These are phyloP conservation scores for Sporisorium sorghi DNA, from an alignment of 1,284 basidiomycete genomes.

Conservation along the genomic window DNA sequence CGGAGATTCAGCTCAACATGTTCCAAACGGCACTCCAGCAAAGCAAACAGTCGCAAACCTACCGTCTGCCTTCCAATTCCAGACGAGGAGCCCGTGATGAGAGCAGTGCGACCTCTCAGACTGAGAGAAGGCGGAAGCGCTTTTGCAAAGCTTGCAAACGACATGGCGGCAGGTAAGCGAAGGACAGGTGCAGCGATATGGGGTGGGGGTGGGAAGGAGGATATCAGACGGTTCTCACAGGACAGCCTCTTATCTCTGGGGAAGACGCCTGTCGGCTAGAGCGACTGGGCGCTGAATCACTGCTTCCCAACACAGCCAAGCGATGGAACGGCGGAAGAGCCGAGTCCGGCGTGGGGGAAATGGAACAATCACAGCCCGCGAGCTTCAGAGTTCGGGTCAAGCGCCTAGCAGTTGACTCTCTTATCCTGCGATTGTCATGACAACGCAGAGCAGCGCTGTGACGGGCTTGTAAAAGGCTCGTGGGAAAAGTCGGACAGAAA, in stretches of 20 bases:
- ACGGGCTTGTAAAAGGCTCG: too few species aligned
- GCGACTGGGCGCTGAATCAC: neutral
- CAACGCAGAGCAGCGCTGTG: too few species aligned
- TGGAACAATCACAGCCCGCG: too few species aligned
- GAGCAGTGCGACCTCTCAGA: slow-evolving; percentile 38
- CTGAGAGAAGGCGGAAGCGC: slow-evolving; percentile 51
- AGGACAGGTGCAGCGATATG: neutral
- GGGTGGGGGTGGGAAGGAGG: neutral
- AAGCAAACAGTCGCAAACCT: neutral
- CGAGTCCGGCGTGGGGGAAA: neutral
- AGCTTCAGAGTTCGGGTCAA: too few species aligned
- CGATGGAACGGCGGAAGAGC: neutral
- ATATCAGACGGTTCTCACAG: too few species aligned
- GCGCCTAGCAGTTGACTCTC: too few species aligned
- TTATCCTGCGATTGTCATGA: too few species aligned
- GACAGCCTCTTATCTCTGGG: neutral
- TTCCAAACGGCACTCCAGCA: neutral
- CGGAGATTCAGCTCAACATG: neutral
- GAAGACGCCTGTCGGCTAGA: neutral
- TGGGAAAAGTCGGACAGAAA: too few species aligned
- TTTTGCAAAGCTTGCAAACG: slow-evolving; percentile 43
- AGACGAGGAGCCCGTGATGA: slow-evolving; percentile 46
- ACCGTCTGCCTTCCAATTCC: slow-evolving; percentile 45
- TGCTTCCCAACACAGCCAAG: neutral
- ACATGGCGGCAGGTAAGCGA: slow-evolving; percentile 22